These are phyloP conservation scores for Cicer arietinum DNA, from an alignment of 306 rosid genomes.

Conservation along the genomic window DNA sequence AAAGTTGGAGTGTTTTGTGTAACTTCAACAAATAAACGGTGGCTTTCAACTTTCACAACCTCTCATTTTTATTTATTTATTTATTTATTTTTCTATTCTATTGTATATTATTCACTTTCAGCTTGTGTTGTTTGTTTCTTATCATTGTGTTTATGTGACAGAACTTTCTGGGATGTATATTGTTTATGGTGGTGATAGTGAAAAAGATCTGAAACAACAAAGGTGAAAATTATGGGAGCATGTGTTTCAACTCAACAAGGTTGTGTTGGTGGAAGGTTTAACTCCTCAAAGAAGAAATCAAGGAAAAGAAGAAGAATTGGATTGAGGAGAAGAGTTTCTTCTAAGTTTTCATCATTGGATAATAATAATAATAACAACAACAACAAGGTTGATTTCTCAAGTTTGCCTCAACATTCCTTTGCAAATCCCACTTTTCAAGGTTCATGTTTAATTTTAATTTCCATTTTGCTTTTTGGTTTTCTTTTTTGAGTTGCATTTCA, in stretches of 20 bases:
- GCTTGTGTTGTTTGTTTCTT: conserved; percentile 25
- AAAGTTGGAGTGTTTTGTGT: conserved; percentile 40
- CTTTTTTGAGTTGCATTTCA: conserved; percentile 13
- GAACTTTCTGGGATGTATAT: conserved; percentile 21
- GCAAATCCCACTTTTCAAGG: conserved; percentile 81
- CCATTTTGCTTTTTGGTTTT: conserved; percentile 8
- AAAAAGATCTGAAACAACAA: conserved; percentile 36
- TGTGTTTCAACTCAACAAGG: conserved; percentile 78
- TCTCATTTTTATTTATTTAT: background rate
- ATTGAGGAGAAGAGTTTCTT: conserved; percentile 57
- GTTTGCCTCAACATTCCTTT: conserved; percentile 57
- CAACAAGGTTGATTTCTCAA: conserved; percentile 42
- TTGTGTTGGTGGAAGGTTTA: conserved; percentile 65
- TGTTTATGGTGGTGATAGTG: conserved; percentile 31
- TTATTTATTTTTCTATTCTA: background rate
- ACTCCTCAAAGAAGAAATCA: conserved; percentile 54
- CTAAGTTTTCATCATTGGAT: conserved; percentile 65
- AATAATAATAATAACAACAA: background rate
- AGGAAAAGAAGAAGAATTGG: conserved; percentile 55
- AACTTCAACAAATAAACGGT: conserved; percentile 43
- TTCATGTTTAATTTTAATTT: conserved; percentile 33
- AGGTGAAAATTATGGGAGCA: conserved; percentile 69
- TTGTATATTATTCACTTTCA: background rate
- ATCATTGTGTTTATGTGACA: conserved; percentile 30
- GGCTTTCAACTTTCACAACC: conserved; percentile 38